Evolutionary conservation across 257 asterid species (phyloP), one percentile per base, ranked within the genome.

Genomic region (Catharanthus roseus): DNA sequence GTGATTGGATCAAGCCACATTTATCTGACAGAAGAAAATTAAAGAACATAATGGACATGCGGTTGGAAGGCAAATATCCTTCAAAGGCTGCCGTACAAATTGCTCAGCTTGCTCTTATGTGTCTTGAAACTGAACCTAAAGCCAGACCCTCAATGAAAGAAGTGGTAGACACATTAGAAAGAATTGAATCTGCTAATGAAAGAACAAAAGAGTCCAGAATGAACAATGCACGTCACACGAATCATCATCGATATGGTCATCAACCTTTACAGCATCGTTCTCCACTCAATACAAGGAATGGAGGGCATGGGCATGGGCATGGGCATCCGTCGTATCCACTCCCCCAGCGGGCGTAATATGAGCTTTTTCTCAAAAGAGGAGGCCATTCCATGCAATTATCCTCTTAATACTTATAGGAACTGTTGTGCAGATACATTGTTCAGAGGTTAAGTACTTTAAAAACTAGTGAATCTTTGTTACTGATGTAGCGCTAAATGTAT

Each of bases 1-100:
- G 81, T 10, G 92, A 86, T 1, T 89, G 96, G 96, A 79, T 89
- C 63, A 89, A 83, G 84, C 96, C 96, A 13, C 84, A 76, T 74
- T 67, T 89, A 53, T 66, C 80, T 1, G 78, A 83, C 24, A 84
- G 79, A 77, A 87, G 87, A 75, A 89, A 79, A 82, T 50, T 89
- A 71, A 89, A 84, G 86, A 67, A 79, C 23, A 74, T 78, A 4
- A 87, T 89, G 89, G 96, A 87, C 73, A 65, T 85, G 2, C 85
- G 80, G 54, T 63, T 89, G 71, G 88, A 83, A 71, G 96, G 91
- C 45, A 80, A 69, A 76, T 89, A 87, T 72, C 93, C 93, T 60
- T 84, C 82, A 8, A 86, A 75, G 68, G 78, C 93, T 42, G 91
- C 91, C 0, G 67, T 76, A 1, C 83, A 81, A 53, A 74, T 83